Percentiles rank a stretch among this genome's conserved stretches.
phyloP scores from a whole-genome alignment of 805 yeast genomes.

The Priceomyces medius region DNA sequence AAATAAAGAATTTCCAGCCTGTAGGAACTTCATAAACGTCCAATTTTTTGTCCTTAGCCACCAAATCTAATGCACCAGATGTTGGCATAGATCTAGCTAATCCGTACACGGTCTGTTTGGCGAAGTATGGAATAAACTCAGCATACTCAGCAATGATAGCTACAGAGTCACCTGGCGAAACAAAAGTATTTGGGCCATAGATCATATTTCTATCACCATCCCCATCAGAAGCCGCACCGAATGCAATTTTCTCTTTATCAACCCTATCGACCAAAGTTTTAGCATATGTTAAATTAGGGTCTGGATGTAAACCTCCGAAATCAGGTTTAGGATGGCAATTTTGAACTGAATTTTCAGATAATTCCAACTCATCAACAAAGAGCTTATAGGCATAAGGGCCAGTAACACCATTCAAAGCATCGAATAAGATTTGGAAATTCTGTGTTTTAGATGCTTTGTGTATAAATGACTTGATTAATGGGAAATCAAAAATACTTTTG shows the following conservation, averaged over 20 bases:
- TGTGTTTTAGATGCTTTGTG: constrained; percentile 43
- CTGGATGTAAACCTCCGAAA: constrained; percentile 97
- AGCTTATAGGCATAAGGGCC: constrained; percentile 92
- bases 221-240: constrained; percentile 98
- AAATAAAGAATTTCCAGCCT: constrained; percentile 98
- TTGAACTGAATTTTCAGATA: constrained; percentile 70
- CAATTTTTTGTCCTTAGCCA: constrained; percentile 74
- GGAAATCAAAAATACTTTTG: constrained; percentile 85
- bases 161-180: constrained; percentile 97
- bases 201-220: constrained; percentile 99
- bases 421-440: constrained; percentile 76
- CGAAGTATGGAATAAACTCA: constrained; percentile 84
- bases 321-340: constrained; percentile 80
- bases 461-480: constrained; percentile 71
- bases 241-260: constrained; percentile 77
- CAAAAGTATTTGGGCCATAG: constrained; percentile 91
- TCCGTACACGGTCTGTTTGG: constrained; percentile 81
- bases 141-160: constrained; percentile 97
- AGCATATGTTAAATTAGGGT: constrained; percentile 95
- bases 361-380: constrained; percentile 80
- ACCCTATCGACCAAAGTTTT: constrained; percentile 80
- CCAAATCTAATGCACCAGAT: constrained; percentile 88
- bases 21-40: constrained; percentile 93
- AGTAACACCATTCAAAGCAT: constrained; percentile 91
- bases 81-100: constrained; percentile 98